Evolutionary conservation across 306 rosid species (phyloP).

Genomic region (Albizia julibrissin): DNA sequence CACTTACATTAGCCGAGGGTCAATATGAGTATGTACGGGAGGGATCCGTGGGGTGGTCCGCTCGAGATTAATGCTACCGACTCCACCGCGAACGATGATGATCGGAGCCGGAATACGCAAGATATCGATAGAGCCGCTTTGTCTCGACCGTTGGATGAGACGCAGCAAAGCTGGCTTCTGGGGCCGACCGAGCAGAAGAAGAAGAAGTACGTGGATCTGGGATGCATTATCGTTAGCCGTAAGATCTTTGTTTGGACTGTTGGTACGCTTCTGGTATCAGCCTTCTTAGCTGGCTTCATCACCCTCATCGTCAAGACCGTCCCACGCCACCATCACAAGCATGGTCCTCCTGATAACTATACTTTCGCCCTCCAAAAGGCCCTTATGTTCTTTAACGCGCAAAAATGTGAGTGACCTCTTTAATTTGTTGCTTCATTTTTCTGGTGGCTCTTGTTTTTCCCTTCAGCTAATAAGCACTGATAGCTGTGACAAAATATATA

Average conservation of each 20-base stretch:
- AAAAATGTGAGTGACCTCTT: conserved; percentile 58
- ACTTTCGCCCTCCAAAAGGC: conserved; percentile 93
- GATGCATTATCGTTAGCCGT: conserved; percentile 93
- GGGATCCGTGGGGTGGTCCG: conserved; percentile 99
- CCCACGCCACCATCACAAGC: conserved; percentile 71
- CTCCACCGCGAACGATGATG: conserved; percentile 93
- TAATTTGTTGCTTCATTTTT: not conserved
- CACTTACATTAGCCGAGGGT: not conserved
- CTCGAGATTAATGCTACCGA: conserved; percentile 90
- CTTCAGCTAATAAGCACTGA: not conserved
- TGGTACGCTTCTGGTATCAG: conserved; percentile 61
- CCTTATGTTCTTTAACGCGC: conserved; percentile 96
- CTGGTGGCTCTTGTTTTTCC: too few species aligned
- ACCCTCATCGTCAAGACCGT: conserved; percentile 80
- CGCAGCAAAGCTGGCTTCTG: conserved; percentile 96
- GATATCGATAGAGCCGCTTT: conserved; percentile 89
- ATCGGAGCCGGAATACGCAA: conserved; percentile 75
- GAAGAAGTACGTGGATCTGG: conserved; percentile 97
- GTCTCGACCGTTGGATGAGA: conserved; percentile 88
- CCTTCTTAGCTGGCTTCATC: conserved; percentile 70
- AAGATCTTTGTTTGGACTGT: conserved; percentile 93
- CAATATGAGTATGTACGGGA: conserved; percentile 68
- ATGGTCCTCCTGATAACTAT: conserved; percentile 85
- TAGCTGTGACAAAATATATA: too few species aligned
- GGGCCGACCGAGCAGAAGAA: conserved; percentile 96